Evolutionary conservation across 768 basidiomycete species (phyloP), one percentile per base, ranked within the genome.

Genomic region (Tulasnella calospora): DNA sequence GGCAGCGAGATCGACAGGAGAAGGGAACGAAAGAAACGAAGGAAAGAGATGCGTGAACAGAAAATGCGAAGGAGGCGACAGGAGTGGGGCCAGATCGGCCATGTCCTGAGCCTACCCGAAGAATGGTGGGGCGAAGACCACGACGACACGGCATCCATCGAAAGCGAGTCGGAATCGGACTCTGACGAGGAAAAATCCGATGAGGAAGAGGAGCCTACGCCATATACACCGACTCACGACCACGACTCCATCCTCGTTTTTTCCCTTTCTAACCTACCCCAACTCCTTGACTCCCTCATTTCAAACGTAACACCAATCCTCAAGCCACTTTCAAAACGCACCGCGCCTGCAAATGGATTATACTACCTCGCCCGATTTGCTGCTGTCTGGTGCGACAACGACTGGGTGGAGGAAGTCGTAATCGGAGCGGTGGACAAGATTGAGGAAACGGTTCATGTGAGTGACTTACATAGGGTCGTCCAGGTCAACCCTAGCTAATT

Each of bases 321-420:
- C 71, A 89, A 89, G 73, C 92, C 85, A 1, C 71, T 84, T 15
- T 78, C 81, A 4, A 82, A 83, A 23, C 79, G 95, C 84, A 85
- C 92, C 2, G 90, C 95, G 44, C 96, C 98, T 21, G 98, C 97
- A 38, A 98, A 97, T 83, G 90, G 90, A 15, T 85, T 99, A 72
- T 98, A 96, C 84, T 89, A 98, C 85, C 88, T 96, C 74, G 92
- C 95, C 17, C 90, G 96, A 69, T 99, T 97, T 84, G 98, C 98
- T n/a, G 92, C 91, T 80, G 85, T 94, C 38, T 91, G 89, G n/a
- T 95, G 95, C 82, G 95, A 96, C 83, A 90, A 93, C 80, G 90
- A 90, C 0, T 96, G 97, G 94, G 86, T 98, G 35, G 96, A 97
- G 83, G 96, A 98, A 83, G 87, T 99, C 36, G 89, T 99, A 76